These are phyloP conservation scores for Venturia asperata DNA, from an alignment of 2,329 filamentous ascomycete species.

Conservation along the genomic window DNA sequence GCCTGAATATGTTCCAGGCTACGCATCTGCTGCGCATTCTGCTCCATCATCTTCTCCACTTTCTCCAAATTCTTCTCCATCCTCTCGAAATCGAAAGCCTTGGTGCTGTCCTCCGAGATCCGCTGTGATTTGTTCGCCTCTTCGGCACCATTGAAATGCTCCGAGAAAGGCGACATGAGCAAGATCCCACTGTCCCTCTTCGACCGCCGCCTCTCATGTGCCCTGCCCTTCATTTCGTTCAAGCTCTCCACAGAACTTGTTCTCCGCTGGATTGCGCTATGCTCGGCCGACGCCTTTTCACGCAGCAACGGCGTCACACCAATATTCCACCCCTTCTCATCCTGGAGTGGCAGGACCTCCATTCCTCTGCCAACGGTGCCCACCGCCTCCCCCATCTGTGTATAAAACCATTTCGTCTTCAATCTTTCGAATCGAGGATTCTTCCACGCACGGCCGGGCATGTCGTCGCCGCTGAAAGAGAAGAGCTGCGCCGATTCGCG, in stretches of 20 bases:
- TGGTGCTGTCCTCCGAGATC: not conserved
- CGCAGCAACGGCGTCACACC: not conserved
- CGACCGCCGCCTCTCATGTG: constrained; percentile 1
- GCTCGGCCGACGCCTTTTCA: not conserved
- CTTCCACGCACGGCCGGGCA: constrained; percentile 11
- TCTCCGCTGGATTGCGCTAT: not conserved
- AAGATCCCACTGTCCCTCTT: constrained; percentile 18
- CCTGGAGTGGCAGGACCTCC: constrained; percentile 16
- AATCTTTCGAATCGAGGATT: constrained; percentile 5
- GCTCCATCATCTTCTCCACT: constrained; percentile 17
- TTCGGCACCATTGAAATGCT: not conserved
- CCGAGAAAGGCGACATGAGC: constrained; percentile 10
- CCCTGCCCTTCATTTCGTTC: not conserved
- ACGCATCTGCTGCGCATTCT: constrained; percentile 17
- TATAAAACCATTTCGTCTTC: constrained; percentile 18
- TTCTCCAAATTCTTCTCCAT: constrained; percentile 17
- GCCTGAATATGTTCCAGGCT: constrained; percentile 14
- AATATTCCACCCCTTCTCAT: constrained; percentile 16
- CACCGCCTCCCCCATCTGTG: constrained; percentile 11
- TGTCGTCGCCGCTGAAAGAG: constrained; percentile 17
- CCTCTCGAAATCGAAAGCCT: constrained; percentile 13
- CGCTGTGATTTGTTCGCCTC: not conserved
- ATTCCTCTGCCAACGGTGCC: constrained; percentile 9
- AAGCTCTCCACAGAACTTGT: not conserved
- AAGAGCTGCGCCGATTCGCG: constrained; percentile 17